phyloP scores from a whole-genome alignment of 2,329 filamentous ascomycete genomes.

The Helminthosporium solani region DNA sequence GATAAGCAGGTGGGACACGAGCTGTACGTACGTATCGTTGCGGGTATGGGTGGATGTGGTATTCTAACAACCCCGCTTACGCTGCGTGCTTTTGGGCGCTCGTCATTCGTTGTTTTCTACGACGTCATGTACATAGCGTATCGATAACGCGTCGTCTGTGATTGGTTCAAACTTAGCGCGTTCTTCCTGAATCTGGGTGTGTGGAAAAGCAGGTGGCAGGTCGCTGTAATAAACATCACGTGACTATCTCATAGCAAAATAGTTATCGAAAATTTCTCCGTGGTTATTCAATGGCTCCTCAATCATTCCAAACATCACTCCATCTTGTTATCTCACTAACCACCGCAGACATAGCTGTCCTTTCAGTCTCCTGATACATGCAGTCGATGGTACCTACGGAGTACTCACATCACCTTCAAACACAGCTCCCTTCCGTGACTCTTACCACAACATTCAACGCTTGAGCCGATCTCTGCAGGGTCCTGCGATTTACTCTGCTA shows the following conservation, averaged over 20 bases:
- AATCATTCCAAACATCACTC: too few species aligned
- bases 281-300: too few species aligned
- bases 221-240: too few species aligned
- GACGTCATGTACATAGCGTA: constrained; percentile 7
- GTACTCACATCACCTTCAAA: constrained; percentile 39
- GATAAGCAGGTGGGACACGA: constrained; percentile 2
- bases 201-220: too few species aligned
- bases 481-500: too few species aligned
- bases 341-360: too few species aligned
- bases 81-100: constrained; percentile 1
- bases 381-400: constrained; percentile 45
- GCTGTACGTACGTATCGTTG: constrained; percentile 8
- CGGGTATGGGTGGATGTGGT: constrained; percentile 2
- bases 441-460: constrained; percentile 36
- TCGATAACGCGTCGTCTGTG: constrained; percentile 1
- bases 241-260: too few species aligned
- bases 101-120: constrained; percentile 2
- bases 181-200: too few species aligned
- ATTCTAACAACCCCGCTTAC: constrained; percentile 6
- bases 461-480: neutral
- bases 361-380: constrained; percentile 38
- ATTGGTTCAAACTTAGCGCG: neutral
- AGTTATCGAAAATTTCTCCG: too few species aligned
- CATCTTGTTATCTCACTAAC: too few species aligned
- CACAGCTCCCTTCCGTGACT: constrained; percentile 29